phyloP scores from a whole-genome alignment of 2,329 filamentous ascomycete species.

The Plenodomus lindquistii region DNA sequence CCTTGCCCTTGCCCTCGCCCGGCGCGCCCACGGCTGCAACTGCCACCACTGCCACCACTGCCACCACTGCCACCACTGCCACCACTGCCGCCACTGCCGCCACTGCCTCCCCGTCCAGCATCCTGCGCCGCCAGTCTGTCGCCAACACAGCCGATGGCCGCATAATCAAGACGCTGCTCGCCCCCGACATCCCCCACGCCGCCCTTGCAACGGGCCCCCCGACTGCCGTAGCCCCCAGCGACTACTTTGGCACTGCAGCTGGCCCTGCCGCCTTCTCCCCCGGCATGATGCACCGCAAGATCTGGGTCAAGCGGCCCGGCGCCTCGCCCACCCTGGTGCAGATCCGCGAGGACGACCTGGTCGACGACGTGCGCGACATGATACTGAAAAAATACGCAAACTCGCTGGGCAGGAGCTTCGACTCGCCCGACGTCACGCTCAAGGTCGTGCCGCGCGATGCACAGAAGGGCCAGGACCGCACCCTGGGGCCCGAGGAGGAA shows the following conservation, averaged over 20 bases:
- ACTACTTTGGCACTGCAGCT: conserved; percentile 46
- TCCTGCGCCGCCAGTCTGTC: conserved; percentile 47
- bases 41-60: conserved; percentile 6
- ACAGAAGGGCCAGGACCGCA: conserved; percentile 61
- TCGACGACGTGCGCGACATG: conserved; percentile 92
- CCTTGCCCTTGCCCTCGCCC: too few relatives aligned
- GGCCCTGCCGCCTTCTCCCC: conserved; percentile 26
- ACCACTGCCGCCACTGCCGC: conserved; percentile 7
- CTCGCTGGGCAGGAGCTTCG: conserved; percentile 83
- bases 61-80: neutral
- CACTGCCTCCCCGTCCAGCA: conserved; percentile 20
- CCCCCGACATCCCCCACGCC: conserved; percentile 41
- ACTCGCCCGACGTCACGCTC: conserved; percentile 85
- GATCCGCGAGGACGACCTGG: conserved; percentile 83
- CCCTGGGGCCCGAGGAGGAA: conserved; percentile 82
- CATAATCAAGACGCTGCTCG: conserved; percentile 58
- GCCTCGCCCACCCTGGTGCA: conserved; percentile 86
- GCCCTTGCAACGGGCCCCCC: conserved; percentile 28
- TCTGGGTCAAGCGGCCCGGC: conserved; percentile 90
- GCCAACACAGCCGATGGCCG: neutral
- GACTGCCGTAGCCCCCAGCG: conserved; percentile 41
- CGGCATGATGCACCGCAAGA: conserved; percentile 66
- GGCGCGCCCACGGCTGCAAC: too few relatives aligned
- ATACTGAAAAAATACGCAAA: conserved; percentile 94
- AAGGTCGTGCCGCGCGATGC: conserved; percentile 73